Base-by-base conservation (phyloP, 1,139 yeast species). In the Tardiomyces blankii region DNA sequence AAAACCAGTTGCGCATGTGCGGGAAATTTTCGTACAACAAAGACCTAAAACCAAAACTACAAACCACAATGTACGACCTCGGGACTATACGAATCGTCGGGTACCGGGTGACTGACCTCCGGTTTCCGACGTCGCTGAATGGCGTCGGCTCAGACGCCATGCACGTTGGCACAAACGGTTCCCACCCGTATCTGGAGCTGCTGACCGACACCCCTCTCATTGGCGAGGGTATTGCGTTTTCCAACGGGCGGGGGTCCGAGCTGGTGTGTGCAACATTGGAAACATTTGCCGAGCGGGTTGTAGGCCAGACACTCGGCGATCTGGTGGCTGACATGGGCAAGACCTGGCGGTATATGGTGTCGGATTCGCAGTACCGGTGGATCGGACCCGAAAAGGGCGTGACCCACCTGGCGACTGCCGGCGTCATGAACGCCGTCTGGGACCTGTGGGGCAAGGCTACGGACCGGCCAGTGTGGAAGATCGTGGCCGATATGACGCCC, bases 131-230 rank as follows among this genome's bases (percentile, higher is more conserved):
- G 39, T 59, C 65, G 30, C 55, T 65, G 16, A 60, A 57, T 47
- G 65, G 64, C 16, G 55, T 59, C 43, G 68, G 68, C 16, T 58
- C 64, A 14, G 68, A 64, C 51, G 68, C 68, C 42, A 64, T 65
- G 66, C 64, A 64, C 48, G 59, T 55, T 16, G 65, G 64, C 11
- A 62, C 65, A 41, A 61, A 64, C 50, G 63, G 64, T 32, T 63
- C 66, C 4, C 55, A 54, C 39, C 57, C 63, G 6, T 58, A 54
- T 45, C 43, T 56, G 27, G 45, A 46, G 11, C 48, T 58, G 16
- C 14, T 44, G 27, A 58, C 62, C 5, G 48, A 49, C 40, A 46
- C 50, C 43, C 42, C 53, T 14, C 50, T 47, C n/a, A 5, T 19
- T 18, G 41, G 41, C 21, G 53, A 57, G 30, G 62, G 62, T 8